Percentiles rank a stretch among this genome's conserved stretches.
Evolutionary conservation across 495 filamentous ascomycete species (phyloP).

Genomic region (Extremus antarcticus): DNA sequence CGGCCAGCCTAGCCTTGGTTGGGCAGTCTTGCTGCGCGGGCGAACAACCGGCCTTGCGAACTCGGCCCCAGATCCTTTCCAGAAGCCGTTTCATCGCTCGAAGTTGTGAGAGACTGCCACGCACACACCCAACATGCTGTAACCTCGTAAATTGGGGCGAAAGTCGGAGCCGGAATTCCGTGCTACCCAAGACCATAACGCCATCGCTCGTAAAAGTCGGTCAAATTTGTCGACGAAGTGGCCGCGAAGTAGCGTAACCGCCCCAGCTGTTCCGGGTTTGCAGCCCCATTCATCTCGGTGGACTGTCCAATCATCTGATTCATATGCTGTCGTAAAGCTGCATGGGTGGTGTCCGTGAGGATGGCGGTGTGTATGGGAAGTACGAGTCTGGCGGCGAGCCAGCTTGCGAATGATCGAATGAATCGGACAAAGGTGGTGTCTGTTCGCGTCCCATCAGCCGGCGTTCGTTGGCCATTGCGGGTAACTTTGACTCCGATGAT

Average conservation of each 20-base stretch:
- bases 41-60: too few relatives aligned
- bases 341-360: conserved; percentile 27
- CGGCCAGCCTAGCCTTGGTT: too few relatives aligned
- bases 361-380: conserved; percentile 58
- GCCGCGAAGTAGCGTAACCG: too few relatives aligned
- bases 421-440: conserved; percentile 78
- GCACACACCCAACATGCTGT: too few relatives aligned
- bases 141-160: too few relatives aligned
- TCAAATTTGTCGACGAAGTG: too few relatives aligned
- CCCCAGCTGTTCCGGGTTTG: too few relatives aligned
- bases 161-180: too few relatives aligned
- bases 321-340: conserved; percentile 1
- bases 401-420: conserved; percentile 61
- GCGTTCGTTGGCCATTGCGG: conserved; percentile 2
- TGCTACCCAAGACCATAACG: background rate
- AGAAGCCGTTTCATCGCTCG: background rate
- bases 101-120: too few relatives aligned
- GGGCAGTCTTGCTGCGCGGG: too few relatives aligned
- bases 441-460: conserved; percentile 31
- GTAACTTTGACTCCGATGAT: background rate
- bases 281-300: too few relatives aligned
- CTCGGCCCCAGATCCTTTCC: too few relatives aligned
- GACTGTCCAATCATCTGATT: background rate
- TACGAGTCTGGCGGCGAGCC: conserved; percentile 48
- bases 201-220: background rate